Conservation (phyloP, 2,329 filamentous ascomycete genomes). For the Ophiostoma australiae region DNA sequence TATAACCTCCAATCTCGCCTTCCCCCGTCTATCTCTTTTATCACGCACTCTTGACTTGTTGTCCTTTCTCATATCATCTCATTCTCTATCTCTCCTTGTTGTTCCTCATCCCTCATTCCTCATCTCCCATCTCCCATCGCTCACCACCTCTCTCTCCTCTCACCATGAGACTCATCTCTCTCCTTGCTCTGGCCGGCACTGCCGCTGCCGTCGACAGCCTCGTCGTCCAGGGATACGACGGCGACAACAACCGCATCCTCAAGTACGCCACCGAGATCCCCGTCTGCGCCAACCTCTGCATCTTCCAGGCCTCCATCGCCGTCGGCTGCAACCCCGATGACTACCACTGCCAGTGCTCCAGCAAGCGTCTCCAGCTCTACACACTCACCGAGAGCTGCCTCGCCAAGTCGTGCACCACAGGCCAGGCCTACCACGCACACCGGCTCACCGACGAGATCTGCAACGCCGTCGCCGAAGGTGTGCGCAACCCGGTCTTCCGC, state of each 20-base stretch:
- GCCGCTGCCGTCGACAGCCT: conserved; percentile 16
- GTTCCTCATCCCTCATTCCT: not conserved
- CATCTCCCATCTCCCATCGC: not conserved
- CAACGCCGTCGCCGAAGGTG: conserved; percentile 2
- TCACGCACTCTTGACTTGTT: not conserved
- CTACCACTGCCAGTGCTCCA: conserved; percentile 27
- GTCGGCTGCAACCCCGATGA: conserved; percentile 25
- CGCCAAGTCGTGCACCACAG: conserved; percentile 21
- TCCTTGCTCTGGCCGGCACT: conserved; percentile 11
- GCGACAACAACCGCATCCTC: conserved; percentile 33
- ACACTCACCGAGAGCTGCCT: conserved; percentile 25
- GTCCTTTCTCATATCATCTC: not conserved
- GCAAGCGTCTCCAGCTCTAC: conserved; percentile 20
- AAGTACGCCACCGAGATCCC: conserved; percentile 40
- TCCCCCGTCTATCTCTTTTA: not conserved
- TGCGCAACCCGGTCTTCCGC: conserved; percentile 1
- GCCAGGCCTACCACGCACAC: not conserved
- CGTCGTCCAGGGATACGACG: conserved; percentile 17
- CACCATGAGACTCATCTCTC: not conserved
- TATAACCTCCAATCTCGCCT: not conserved
- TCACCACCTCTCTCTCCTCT: not conserved
- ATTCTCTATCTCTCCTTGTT: not conserved
- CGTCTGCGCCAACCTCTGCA: conserved; percentile 26
- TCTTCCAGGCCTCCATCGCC: conserved; percentile 24
- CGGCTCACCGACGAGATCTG: not conserved